These are phyloP conservation scores for Casuarina equisetifolia DNA, from an alignment of 306 rosid genomes.

Conservation along the genomic window DNA sequence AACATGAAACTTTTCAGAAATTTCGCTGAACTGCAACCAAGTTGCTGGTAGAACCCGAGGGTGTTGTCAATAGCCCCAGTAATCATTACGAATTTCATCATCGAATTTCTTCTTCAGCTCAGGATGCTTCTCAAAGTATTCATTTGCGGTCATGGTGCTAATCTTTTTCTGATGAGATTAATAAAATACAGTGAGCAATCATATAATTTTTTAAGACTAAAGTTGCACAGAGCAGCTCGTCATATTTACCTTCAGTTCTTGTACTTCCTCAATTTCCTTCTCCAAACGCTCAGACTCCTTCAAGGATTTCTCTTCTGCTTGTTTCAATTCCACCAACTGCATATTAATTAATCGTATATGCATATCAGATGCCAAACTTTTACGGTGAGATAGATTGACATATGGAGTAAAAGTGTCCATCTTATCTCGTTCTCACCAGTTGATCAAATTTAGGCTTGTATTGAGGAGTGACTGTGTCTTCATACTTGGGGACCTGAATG, in stretches of 20 bases:
- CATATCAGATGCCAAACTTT: slow-evolving; percentile 6
- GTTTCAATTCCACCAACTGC: slow-evolving; percentile 89
- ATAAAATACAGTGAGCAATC: slow-evolving; percentile 25
- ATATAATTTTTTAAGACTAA: background rate
- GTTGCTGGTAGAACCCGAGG: background rate
- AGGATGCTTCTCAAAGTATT: slow-evolving; percentile 89
- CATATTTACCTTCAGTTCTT: slow-evolving; percentile 75
- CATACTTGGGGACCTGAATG: slow-evolving; percentile 87
- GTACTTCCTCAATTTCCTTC: slow-evolving; percentile 79
- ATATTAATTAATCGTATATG: slow-evolving; percentile 19
- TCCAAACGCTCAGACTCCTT: slow-evolving; percentile 94
- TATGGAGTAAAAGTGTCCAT: background rate
- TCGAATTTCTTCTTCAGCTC: slow-evolving; percentile 91
- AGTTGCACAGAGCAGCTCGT: background rate
- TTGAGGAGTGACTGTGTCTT: slow-evolving; percentile 88
- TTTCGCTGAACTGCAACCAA: slow-evolving; percentile 28
- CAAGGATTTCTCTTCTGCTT: slow-evolving; percentile 76
- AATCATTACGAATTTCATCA: slow-evolving; percentile 85
- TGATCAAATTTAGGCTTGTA: slow-evolving; percentile 85
- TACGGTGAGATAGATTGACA: background rate
- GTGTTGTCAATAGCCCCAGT: slow-evolving; percentile 84
- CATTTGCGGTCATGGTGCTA: slow-evolving; percentile 92
- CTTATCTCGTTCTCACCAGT: slow-evolving; percentile 48
- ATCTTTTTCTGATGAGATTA: slow-evolving; percentile 63
- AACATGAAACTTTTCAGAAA: slow-evolving; percentile 37